These are phyloP conservation scores for Ogataea kodamae DNA, from an alignment of 805 yeast genomes.

Conservation along the genomic window DNA sequence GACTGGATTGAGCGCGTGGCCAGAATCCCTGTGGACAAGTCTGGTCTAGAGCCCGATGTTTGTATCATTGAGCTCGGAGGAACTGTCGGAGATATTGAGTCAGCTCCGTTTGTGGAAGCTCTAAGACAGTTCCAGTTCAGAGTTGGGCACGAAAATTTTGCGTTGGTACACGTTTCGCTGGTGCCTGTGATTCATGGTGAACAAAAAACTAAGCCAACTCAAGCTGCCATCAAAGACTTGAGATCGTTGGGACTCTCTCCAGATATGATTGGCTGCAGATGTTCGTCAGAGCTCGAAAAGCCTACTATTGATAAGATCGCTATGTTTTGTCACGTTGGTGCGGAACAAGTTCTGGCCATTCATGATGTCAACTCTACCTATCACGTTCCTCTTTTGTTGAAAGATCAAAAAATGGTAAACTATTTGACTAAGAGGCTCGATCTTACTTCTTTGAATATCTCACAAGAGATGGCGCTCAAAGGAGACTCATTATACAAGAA, in stretches of 20 bases:
- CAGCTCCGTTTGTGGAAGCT: constrained; percentile 98
- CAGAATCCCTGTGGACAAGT: constrained; percentile 83
- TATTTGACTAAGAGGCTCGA: constrained; percentile 67
- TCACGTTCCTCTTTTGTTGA: constrained; percentile 90
- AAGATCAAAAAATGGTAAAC: constrained; percentile 79
- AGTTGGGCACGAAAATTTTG: constrained; percentile 91
- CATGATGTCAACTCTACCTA: constrained; percentile 96
- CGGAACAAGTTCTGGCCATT: constrained; percentile 95
- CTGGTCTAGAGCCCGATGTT: constrained; percentile 88
- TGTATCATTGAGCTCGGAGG: constrained; percentile 98
- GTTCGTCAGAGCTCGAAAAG: constrained; percentile 74
- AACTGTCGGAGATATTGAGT: constrained; percentile 98
- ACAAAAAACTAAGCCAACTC: constrained; percentile 98
- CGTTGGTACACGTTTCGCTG: constrained; percentile 91
- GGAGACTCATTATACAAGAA: constrained; percentile 69
- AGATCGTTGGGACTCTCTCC: constrained; percentile 93
- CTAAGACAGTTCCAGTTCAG: constrained; percentile 98
- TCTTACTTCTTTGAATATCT: constrained; percentile 45
- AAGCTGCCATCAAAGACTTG: constrained; percentile 96
- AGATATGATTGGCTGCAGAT: constrained; percentile 97
- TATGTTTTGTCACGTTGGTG: constrained; percentile 98
- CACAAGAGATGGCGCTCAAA: constrained; percentile 48
- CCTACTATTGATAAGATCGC: constrained; percentile 94
- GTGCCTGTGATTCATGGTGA: constrained; percentile 99
- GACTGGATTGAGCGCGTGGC: constrained; percentile 97